Evolutionary conservation across 805 yeast species (phyloP).

Genomic region (Huiozyma sinensis): DNA sequence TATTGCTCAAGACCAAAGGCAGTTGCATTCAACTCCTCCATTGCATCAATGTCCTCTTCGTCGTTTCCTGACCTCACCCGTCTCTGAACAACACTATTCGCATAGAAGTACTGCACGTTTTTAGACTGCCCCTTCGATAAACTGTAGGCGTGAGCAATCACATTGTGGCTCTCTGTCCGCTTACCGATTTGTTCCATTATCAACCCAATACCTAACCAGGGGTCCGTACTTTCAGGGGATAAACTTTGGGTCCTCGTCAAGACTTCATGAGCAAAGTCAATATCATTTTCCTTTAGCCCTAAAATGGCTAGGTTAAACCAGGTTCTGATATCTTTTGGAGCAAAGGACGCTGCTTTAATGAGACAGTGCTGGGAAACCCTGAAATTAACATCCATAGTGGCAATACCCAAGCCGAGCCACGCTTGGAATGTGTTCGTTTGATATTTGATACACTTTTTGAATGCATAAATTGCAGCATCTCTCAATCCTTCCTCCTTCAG

Average conservation of each 20-base stretch:
- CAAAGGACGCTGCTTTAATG: slow-evolving; percentile 65
- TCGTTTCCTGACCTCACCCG: slow-evolving; percentile 35
- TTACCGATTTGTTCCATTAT: slow-evolving; percentile 43
- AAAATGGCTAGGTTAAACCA: slow-evolving; percentile 82
- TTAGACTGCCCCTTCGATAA: slow-evolving; percentile 67
- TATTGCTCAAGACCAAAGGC: slow-evolving; percentile 55
- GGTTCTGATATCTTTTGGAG: slow-evolving; percentile 52
- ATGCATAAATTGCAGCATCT: slow-evolving; percentile 41
- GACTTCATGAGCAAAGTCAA: slow-evolving; percentile 61
- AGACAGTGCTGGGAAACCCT: slow-evolving; percentile 86
- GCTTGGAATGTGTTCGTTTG: slow-evolving; percentile 61
- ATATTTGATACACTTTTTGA: slow-evolving; percentile 58
- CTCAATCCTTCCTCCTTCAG: slow-evolving; percentile 27
- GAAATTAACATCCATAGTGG: slow-evolving; percentile 52
- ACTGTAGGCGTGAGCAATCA: slow-evolving; percentile 70
- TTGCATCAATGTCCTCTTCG: slow-evolving; percentile 44
- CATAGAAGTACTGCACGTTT: slow-evolving; percentile 62
- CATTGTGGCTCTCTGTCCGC: slow-evolving; percentile 36
- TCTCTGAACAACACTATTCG: slow-evolving; percentile 42
- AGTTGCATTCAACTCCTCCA: slow-evolving; percentile 60
- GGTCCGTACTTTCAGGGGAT: slow-evolving; percentile 60
- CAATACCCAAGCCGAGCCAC: slow-evolving; percentile 80
- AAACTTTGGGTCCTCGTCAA: slow-evolving; percentile 66
- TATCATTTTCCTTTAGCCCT: slow-evolving; percentile 58
- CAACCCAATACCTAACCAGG: slow-evolving; percentile 87